Evolutionary conservation across 768 basidiomycete species (phyloP).

Genomic region (Tulasnella sp.): DNA sequence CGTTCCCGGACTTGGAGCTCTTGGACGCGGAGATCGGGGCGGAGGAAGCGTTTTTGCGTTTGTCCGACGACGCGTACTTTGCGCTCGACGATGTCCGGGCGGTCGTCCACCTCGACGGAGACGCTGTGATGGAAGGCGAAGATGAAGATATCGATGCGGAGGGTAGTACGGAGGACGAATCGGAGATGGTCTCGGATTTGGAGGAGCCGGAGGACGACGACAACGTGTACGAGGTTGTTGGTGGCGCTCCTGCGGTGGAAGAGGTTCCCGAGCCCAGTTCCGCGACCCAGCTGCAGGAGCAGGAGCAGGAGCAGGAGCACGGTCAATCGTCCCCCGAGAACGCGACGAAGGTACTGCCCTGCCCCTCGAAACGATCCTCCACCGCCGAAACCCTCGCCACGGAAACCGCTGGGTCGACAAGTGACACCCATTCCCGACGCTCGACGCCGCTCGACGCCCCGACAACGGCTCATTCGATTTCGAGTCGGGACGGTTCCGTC

Average conservation of each 20-base stretch:
- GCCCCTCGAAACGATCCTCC: background rate
- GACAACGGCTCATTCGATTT: background rate
- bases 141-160: slow-evolving; percentile 20
- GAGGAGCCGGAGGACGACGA: background rate
- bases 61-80: background rate
- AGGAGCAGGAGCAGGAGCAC: background rate
- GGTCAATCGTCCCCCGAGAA: background rate
- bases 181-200: background rate
- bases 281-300: background rate
- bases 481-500: background rate
- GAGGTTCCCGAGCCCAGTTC: background rate
- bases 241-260: background rate
- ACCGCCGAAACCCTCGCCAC: background rate
- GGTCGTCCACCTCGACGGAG: background rate
- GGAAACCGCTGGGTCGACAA: background rate
- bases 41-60: background rate
- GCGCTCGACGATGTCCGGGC: background rate
- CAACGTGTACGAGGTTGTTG: background rate
- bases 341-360: background rate
- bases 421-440: background rate
- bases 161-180: slow-evolving; percentile 22
- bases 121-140: background rate
- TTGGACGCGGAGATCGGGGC: background rate
- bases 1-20: background rate
- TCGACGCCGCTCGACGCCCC: background rate